Conservation (phyloP, 2,329 filamentous ascomycete species). For the Aspergillus sp. region DNA sequence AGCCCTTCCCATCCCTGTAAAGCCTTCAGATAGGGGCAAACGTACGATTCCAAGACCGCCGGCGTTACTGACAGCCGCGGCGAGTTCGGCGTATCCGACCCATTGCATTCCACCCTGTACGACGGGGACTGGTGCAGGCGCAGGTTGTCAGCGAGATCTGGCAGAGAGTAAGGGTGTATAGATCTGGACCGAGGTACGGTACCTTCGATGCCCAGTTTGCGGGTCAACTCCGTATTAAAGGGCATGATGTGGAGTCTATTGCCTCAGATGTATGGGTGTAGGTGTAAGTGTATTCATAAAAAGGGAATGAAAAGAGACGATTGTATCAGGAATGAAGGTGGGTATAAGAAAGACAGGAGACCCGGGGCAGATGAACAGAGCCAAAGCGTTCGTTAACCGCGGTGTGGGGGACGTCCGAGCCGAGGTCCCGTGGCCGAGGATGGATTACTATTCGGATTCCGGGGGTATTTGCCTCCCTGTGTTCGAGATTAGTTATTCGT, state of each 20-base stretch:
- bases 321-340: background rate
- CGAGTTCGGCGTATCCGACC: constrained; percentile 55
- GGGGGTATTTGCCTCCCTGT: background rate
- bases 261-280: background rate
- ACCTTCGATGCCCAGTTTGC: constrained; percentile 56
- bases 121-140: constrained; percentile 41
- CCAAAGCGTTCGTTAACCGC: background rate
- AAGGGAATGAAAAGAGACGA: background rate
- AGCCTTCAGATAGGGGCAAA: constrained; percentile 2
- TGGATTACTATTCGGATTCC: background rate
- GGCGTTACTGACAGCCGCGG: constrained; percentile 54
- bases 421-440: background rate
- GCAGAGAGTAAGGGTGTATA: background rate
- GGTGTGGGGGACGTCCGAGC: background rate
- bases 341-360: background rate
- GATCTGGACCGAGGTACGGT: constrained; percentile 1
- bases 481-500: too few relatives aligned
- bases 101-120: constrained; percentile 57
- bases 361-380: background rate
- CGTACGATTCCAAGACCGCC: constrained; percentile 53
- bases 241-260: constrained; percentile 48
- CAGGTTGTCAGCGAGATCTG: background rate
- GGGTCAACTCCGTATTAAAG: constrained; percentile 64
- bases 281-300: background rate
- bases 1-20: background rate